Evolutionary conservation across 495 filamentous ascomycete genomes (phyloP).

Genomic region (Talaromyces nanjingensis): DNA sequence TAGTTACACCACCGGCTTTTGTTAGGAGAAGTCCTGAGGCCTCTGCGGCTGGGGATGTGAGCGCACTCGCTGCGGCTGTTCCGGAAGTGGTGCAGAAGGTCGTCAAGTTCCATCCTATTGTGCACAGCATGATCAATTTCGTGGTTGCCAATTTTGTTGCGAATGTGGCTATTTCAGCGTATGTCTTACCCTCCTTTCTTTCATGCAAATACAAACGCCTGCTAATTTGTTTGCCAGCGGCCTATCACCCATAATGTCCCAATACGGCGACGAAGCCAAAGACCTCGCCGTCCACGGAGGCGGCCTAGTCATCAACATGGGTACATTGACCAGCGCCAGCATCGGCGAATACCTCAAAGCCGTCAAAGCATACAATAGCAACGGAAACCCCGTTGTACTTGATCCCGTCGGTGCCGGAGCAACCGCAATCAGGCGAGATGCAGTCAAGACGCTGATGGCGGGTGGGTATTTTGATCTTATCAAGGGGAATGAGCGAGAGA

Average conservation of each 20-base stretch:
- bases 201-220: neutral
- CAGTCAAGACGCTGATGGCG: conserved; percentile 64
- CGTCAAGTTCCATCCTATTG: conserved; percentile 58
- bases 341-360: conserved; percentile 60
- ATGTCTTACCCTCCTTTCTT: conserved; percentile 9
- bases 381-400: conserved; percentile 67
- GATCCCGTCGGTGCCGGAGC: conserved; percentile 93
- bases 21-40: conserved; percentile 14
- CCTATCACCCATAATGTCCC: conserved; percentile 90
- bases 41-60: conserved; percentile 24
- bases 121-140: conserved; percentile 94
- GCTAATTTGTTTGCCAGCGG: conserved; percentile 40
- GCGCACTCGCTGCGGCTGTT: conserved; percentile 34
- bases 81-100: conserved; percentile 54
- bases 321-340: conserved; percentile 69
- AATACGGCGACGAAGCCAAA: conserved; percentile 71
- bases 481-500: conserved; percentile 94
- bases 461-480: conserved; percentile 77
- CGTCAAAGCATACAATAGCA: conserved; percentile 69
- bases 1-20: conserved; percentile 43
- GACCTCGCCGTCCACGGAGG: conserved; percentile 63
- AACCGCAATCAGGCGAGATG: conserved; percentile 61
- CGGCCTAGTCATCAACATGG: conserved; percentile 90
- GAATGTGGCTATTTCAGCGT: conserved; percentile 75
- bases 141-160: conserved; percentile 92